A percentile compares a stretch with the other conserved stretches of the same genome.
Conservation (phyloP, 108 stramenopile genomes). For the Seminavis robusta region DNA sequence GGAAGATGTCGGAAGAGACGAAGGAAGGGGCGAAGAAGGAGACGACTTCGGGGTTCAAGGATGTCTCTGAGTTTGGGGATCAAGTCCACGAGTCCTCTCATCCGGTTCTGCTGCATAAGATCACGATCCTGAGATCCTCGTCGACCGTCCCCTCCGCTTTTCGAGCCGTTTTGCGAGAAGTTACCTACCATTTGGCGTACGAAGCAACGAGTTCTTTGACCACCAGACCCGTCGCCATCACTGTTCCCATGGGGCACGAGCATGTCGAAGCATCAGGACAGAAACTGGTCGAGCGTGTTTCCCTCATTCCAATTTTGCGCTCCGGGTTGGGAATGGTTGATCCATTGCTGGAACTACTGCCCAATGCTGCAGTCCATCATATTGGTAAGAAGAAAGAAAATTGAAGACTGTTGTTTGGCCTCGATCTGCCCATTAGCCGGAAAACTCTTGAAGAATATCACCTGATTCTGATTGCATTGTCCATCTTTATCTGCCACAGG, state of each 20-base stretch:
- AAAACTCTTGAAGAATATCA: too few species aligned
- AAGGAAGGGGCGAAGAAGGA: too few species aligned
- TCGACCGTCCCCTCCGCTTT: slow-evolving; percentile 78
- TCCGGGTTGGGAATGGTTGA: slow-evolving; percentile 95
- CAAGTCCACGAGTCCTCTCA: slow-evolving; percentile 68
- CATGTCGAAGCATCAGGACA: slow-evolving; percentile 55
- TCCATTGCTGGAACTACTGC: slow-evolving; percentile 91
- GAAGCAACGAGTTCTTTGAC: slow-evolving; percentile 85
- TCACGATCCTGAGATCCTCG: slow-evolving; percentile 71
- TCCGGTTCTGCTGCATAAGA: slow-evolving; percentile 76
- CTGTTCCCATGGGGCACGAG: slow-evolving; percentile 54
- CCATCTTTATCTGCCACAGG: too few species aligned
- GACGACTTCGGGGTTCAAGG: too few species aligned
- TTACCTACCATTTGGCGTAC: slow-evolving; percentile 97
- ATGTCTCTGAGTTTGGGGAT: slow-evolving; percentile 17
- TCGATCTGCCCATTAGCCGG: too few species aligned
- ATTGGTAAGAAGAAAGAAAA: too few species aligned
- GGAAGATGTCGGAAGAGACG: too few species aligned
- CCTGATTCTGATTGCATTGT: too few species aligned
- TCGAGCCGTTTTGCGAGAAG: slow-evolving; percentile 82
- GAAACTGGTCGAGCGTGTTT: slow-evolving; percentile 62
- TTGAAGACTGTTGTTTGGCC: too few species aligned
- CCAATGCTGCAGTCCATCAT: slow-evolving; percentile 91
- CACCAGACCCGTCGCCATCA: slow-evolving; percentile 59
- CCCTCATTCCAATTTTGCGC: slow-evolving; percentile 93